Conservation (phyloP, 1,284 basidiomycete genomes). For the Apiotrichum domesticum region DNA sequence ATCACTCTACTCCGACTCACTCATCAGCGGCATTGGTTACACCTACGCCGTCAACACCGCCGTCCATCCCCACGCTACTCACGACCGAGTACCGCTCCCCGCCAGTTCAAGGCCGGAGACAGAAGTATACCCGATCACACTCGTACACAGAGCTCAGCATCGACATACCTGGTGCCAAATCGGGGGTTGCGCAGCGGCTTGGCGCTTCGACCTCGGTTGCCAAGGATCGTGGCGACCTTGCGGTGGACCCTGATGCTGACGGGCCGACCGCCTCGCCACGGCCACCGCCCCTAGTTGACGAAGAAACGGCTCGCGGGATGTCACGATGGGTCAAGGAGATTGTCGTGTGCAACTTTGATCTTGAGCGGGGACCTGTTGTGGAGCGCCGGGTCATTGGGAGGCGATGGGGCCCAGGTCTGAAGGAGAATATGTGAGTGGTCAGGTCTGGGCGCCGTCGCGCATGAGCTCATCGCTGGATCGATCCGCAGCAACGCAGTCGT, state of each 20-base stretch:
- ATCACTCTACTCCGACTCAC: background rate
- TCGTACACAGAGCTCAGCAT: slow-evolving; percentile 7
- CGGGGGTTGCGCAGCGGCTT: background rate
- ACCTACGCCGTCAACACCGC: no score
- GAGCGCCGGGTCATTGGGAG: slow-evolving; percentile 61
- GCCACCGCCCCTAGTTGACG: slow-evolving; percentile 48
- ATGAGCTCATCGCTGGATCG: background rate
- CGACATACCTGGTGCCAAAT: slow-evolving; percentile 9
- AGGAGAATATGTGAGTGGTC: slow-evolving; percentile 71
- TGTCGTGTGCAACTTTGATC: slow-evolving; percentile 78
- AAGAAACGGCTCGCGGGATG: slow-evolving; percentile 53
- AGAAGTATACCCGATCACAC: background rate
- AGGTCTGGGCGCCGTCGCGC: background rate
- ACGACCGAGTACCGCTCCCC: no score
- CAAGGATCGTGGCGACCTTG: background rate
- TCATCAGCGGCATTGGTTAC: no score
- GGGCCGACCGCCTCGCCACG: slow-evolving; percentile 3
- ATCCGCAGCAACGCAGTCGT: no score
- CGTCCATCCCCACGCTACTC: no score
- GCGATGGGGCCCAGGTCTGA: slow-evolving; percentile 59
- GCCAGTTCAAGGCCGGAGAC: no score
- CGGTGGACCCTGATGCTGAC: background rate
- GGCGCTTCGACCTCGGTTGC: background rate
- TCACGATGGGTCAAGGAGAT: slow-evolving; percentile 72
- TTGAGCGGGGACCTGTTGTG: slow-evolving; percentile 78